Base-by-base conservation (phyloP, 768 basidiomycete genomes). In the Coprinopsis cinerea region DNA sequence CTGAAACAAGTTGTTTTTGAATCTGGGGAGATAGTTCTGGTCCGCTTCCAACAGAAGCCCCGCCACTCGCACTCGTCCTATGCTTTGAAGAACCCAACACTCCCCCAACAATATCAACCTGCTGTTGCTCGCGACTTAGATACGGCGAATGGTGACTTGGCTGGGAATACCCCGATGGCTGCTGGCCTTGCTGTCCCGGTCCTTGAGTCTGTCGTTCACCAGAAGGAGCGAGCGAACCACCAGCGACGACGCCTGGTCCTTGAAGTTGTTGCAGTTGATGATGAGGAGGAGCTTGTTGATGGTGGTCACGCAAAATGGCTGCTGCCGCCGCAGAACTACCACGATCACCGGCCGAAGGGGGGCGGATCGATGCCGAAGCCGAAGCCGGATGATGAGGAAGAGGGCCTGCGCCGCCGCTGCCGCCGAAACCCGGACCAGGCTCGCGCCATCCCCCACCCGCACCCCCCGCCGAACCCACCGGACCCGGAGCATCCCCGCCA, bases 231-330 rank as follows among this genome's bases (percentile, higher is more conserved):
- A 15, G 4, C 18, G 27, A 6, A 9, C 7, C 5, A 13, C 14
- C 44, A 28, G 44, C 44, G 44, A 45, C 44, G 44, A 45, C 27
- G 44, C 44, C 44, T 9, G 44, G 44, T 30, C 44, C 44, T 32
- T 45, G 44, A 4, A 45, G 44, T 45, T 45, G 41, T 17, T 10
- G 42, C 24, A 11, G 24, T 23, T 43, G 42, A 43, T 20, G 20
- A 45, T 7, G 27, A 45, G 14, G 44, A 32, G 44, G 44, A 20
- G 41, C 18, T 24, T 5, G 41, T n/a, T 45, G 44, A 45, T 45
- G 44, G 44, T 45, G 44, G 44, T 45, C 44, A 45, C 44, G 44
- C 44, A 45, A 45, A 45, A 45, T 45, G 27, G n/a, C 44, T n/a
- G n/a, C n/a, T n/a, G n/a, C n/a, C n/a, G n/a, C n/a, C n/a, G n/a